Evolutionary conservation across 352 stramenopile genomes (phyloP).

Genomic region (Phytophthora melonis): DNA sequence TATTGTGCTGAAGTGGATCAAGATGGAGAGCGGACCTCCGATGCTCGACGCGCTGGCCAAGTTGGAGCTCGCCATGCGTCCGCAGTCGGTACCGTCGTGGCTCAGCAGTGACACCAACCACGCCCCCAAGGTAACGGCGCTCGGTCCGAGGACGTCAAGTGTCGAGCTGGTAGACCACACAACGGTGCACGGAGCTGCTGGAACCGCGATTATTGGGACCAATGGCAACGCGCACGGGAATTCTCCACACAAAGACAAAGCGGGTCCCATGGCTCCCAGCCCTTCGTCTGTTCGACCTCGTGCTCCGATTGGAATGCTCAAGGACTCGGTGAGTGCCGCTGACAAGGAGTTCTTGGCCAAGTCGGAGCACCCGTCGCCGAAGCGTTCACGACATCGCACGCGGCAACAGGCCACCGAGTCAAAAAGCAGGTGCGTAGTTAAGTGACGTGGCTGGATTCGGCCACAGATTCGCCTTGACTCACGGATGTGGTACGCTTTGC

Average conservation of each 20-base stretch:
- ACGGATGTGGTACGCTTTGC: neutral
- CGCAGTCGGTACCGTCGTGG: slow-evolving; percentile 79
- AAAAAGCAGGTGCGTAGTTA: slow-evolving; percentile 46
- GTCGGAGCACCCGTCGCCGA: slow-evolving; percentile 48
- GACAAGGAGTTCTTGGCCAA: slow-evolving; percentile 60
- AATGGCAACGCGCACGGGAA: neutral
- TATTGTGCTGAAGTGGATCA: neutral
- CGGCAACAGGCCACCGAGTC: slow-evolving; percentile 36
- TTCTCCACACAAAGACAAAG: slow-evolving; percentile 36
- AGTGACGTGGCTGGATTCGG: neutral
- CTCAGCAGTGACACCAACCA: slow-evolving; percentile 79
- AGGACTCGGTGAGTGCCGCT: slow-evolving; percentile 34
- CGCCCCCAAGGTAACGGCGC: slow-evolving; percentile 63
- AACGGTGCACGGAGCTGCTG: neutral
- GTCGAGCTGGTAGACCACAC: slow-evolving; percentile 65
- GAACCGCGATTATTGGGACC: neutral
- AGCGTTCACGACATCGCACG: slow-evolving; percentile 54
- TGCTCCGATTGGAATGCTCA: slow-evolving; percentile 66
- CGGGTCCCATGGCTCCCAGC: slow-evolving; percentile 29
- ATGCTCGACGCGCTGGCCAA: slow-evolving; percentile 71
- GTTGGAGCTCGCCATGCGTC: slow-evolving; percentile 75
- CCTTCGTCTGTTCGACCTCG: slow-evolving; percentile 58
- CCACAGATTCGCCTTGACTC: neutral
- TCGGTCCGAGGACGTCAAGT: slow-evolving; percentile 58
- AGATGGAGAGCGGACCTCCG: slow-evolving; percentile 40